A percentile compares a stretch with the other conserved stretches of the same genome.
Conservation (phyloP, 805 yeast species). For the Ogataea minuta region DNA sequence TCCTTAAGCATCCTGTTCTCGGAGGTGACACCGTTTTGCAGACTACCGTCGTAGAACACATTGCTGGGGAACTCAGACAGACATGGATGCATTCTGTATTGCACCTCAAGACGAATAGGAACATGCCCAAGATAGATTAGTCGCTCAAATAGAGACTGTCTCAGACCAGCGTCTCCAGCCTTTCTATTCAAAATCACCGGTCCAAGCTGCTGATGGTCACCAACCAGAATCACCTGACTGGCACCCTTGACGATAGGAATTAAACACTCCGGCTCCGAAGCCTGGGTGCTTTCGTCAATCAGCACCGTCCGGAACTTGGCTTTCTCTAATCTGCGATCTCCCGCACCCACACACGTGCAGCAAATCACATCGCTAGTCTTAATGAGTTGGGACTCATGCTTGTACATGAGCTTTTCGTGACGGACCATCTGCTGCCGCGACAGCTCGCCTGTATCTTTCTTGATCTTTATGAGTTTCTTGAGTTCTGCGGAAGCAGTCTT, state of each 20-base stretch:
- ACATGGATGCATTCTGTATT: slow-evolving; percentile 92
- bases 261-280: slow-evolving; percentile 87
- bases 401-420: slow-evolving; percentile 41
- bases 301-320: slow-evolving; percentile 72
- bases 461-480: slow-evolving; percentile 54
- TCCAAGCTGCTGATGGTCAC: slow-evolving; percentile 95
- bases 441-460: slow-evolving; percentile 68
- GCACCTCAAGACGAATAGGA: slow-evolving; percentile 86
- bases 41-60: slow-evolving; percentile 87
- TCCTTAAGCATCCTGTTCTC: slow-evolving; percentile 59
- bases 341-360: slow-evolving; percentile 92
- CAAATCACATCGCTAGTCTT: slow-evolving; percentile 74
- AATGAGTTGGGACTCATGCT: slow-evolving; percentile 50
- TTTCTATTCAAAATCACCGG: slow-evolving; percentile 80
- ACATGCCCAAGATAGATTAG: slow-evolving; percentile 76
- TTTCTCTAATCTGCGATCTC: slow-evolving; percentile 59
- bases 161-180: slow-evolving; percentile 85
- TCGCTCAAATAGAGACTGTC: slow-evolving; percentile 85
- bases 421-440: slow-evolving; percentile 50
- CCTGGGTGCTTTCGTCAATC: slow-evolving; percentile 92
- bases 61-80: slow-evolving; percentile 85
- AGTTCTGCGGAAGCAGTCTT: slow-evolving; percentile 52
- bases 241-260: slow-evolving; percentile 90
- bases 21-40: slow-evolving; percentile 87
- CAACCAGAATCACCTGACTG: slow-evolving; percentile 81